Evolutionary conservation across 2,329 filamentous ascomycete species (phyloP).

Genomic region (Dactylellina parvicollis): DNA sequence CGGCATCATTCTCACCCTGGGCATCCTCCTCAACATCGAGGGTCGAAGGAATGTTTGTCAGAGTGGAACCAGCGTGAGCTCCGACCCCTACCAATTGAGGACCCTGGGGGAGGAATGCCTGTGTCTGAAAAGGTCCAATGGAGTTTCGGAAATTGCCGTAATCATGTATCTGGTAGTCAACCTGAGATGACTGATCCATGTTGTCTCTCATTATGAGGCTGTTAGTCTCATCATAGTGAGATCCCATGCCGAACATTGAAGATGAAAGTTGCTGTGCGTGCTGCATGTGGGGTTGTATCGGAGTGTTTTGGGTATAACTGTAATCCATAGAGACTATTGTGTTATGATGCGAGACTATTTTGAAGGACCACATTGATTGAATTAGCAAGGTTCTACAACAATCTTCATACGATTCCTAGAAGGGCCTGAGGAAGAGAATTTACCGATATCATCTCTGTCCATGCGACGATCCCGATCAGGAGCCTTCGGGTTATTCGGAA

Average conservation of each 20-base stretch:
- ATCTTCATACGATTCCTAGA: conserved; percentile 1
- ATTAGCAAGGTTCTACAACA: conserved; percentile 22
- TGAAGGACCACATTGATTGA: background rate
- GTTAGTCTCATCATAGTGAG: conserved; percentile 35
- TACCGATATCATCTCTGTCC: conserved; percentile 45
- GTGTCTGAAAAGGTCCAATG: conserved; percentile 5
- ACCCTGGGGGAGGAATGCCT: conserved; percentile 24
- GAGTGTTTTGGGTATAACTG: conserved; percentile 26
- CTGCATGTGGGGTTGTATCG: conserved; percentile 25
- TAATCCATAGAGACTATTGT: conserved; percentile 44
- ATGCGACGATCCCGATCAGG: conserved; percentile 17
- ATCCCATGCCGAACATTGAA: conserved; percentile 48
- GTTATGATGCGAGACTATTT: conserved; percentile 31
- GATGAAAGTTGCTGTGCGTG: conserved; percentile 25
- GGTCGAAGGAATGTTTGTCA: conserved; percentile 42
- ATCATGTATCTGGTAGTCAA: conserved; percentile 33
- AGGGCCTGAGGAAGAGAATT: background rate
- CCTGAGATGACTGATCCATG: conserved; percentile 43
- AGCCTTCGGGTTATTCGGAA: conserved; percentile 10
- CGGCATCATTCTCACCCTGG: conserved; percentile 47
- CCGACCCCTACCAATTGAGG: conserved; percentile 43
- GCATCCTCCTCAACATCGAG: conserved; percentile 49
- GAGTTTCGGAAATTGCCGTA: conserved; percentile 22
- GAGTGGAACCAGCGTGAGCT: conserved; percentile 33
- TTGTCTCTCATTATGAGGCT: conserved; percentile 33